These are phyloP conservation scores for Brettanomyces custersianus DNA, from an alignment of 805 yeast genomes.

Conservation along the genomic window DNA sequence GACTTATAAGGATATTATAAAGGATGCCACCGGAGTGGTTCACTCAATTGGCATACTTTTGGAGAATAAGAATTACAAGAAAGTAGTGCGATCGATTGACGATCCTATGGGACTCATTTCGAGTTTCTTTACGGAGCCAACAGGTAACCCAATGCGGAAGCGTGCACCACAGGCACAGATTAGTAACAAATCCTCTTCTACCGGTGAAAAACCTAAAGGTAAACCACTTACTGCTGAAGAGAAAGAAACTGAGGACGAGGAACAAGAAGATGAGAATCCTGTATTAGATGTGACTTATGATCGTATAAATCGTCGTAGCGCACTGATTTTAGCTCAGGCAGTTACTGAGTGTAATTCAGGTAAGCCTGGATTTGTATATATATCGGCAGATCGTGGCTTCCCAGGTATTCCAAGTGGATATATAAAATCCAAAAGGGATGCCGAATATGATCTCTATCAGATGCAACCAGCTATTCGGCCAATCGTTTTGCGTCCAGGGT, in stretches of 20 bases:
- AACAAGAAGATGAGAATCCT: constrained; percentile 2
- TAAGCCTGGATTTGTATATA: constrained; percentile 47
- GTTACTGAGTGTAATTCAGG: constrained; percentile 22
- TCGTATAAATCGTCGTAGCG: constrained; percentile 61
- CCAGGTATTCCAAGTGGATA: constrained; percentile 66
- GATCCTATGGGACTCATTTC: constrained; percentile 26
- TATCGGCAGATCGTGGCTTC: constrained; percentile 70
- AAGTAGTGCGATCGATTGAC: constrained; percentile 28
- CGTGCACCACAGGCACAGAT: constrained; percentile 15
- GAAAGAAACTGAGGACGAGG: background rate
- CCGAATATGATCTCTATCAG: constrained; percentile 48
- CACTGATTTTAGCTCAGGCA: constrained; percentile 52
- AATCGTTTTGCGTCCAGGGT: constrained; percentile 70
- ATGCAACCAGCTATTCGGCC: constrained; percentile 42
- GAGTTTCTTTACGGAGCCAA: constrained; percentile 29
- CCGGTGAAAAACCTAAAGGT: background rate
- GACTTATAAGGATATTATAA: constrained; percentile 40
- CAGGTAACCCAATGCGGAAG: constrained; percentile 56
- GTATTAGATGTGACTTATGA: constrained; percentile 39
- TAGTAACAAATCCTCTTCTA: background rate
- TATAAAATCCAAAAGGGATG: constrained; percentile 65
- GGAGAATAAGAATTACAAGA: constrained; percentile 63
- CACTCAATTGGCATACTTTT: constrained; percentile 75
- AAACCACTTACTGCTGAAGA: background rate
- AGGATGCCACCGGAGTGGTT: constrained; percentile 56